phyloP scores from a whole-genome alignment of 148 eudicot genomes.

The Heliamphora exappendiculata region DNA sequence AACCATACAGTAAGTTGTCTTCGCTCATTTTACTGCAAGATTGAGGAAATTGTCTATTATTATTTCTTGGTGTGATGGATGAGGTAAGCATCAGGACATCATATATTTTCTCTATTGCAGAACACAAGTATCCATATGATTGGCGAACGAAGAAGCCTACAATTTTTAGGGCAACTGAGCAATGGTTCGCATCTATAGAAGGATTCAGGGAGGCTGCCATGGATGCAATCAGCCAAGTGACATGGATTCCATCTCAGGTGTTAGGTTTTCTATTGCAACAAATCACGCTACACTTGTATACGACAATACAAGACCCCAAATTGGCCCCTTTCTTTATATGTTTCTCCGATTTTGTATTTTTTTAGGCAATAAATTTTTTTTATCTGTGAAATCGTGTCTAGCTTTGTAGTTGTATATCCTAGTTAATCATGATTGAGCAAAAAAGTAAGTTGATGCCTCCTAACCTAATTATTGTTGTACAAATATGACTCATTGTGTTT shows the following conservation, averaged over 20 bases:
- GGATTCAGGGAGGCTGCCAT: slow-evolving; percentile 82
- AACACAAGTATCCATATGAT: slow-evolving; percentile 98
- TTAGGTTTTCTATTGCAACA: not conserved
- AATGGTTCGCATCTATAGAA: slow-evolving; percentile 99
- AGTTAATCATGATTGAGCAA: not conserved
- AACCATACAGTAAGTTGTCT: slow-evolving; percentile 68
- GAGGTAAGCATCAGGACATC: not conserved
- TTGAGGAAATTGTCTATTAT: not conserved
- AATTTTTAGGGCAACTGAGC: slow-evolving; percentile 95
- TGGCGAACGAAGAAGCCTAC: slow-evolving; percentile 99
- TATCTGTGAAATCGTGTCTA: not conserved
- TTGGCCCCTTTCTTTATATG: too few relatives aligned
- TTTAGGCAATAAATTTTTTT: not conserved
- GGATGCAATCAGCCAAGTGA: slow-evolving; percentile 73
- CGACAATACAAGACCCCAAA: not conserved
- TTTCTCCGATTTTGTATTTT: too few relatives aligned
- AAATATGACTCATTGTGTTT: not conserved
- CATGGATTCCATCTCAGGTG: slow-evolving; percentile 90
- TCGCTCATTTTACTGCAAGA: slow-evolving; percentile 4
- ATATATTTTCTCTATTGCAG: slow-evolving; percentile 27
- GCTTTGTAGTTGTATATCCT: slow-evolving; percentile 3
- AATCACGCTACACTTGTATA: not conserved
- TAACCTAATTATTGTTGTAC: not conserved
- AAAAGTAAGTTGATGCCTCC: not conserved
- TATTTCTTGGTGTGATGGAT: not conserved